Evolutionary conservation across 352 stramenopile genomes (phyloP).

Genomic region (Phytophthora sojae): DNA sequence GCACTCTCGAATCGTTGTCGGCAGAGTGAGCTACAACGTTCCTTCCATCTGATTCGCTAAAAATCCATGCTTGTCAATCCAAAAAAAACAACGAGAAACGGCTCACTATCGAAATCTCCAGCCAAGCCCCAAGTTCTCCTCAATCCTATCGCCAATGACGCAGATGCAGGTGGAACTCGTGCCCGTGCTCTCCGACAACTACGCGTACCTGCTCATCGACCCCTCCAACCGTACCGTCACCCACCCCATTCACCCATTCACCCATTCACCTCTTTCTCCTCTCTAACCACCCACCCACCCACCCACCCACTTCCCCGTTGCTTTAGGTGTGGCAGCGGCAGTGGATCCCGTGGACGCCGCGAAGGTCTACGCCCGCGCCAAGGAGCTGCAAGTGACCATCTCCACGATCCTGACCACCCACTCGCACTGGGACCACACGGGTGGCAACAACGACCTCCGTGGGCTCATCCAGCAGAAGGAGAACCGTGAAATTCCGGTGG

Average conservation of each 20-base stretch:
- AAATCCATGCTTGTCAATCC: neutral
- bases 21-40: no score
- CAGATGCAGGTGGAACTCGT: conserved; percentile 79
- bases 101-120: neutral
- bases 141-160: neutral
- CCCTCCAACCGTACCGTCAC: conserved; percentile 38
- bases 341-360: conserved; percentile 90
- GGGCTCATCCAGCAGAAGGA: conserved; percentile 50
- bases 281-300: neutral
- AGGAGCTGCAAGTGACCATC: conserved; percentile 70
- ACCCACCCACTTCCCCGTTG: neutral
- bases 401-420: conserved; percentile 93
- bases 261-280: neutral
- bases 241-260: conserved; percentile 7
- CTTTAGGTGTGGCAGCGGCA: conserved; percentile 65
- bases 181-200: conserved; percentile 93
- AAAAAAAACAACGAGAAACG: neutral
- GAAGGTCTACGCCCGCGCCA: conserved; percentile 75
- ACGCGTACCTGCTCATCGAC: conserved; percentile 91
- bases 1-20: no score
- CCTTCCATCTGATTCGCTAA: neutral
- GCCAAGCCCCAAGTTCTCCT: neutral
- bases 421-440: conserved; percentile 91
- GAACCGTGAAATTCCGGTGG: conserved; percentile 58
- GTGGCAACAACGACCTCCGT: conserved; percentile 83